These are phyloP conservation scores for Alternaria sp. DNA, from an alignment of 2,329 filamentous ascomycete genomes.

Conservation along the genomic window DNA sequence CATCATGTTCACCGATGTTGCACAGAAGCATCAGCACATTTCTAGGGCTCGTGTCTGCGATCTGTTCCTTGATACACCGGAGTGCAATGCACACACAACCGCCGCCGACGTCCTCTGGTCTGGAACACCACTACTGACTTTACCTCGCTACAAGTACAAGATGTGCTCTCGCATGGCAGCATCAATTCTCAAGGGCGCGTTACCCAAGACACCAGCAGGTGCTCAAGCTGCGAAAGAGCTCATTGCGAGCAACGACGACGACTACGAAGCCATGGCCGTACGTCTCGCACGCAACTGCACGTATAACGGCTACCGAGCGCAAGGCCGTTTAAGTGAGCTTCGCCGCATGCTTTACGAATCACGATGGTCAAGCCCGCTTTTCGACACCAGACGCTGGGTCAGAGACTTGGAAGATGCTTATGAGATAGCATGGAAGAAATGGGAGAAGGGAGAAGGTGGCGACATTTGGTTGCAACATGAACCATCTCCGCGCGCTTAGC, in stretches of 20 bases:
- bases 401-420: conserved; percentile 87
- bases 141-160: conserved; percentile 93
- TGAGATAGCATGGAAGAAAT: conserved; percentile 83
- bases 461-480: conserved; percentile 77
- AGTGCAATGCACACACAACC: conserved; percentile 98
- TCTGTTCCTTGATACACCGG: conserved; percentile 93
- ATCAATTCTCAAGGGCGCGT: conserved; percentile 86
- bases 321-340: conserved; percentile 77
- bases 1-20: conserved; percentile 94
- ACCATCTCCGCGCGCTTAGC: conserved; percentile 1
- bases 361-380: conserved; percentile 85
- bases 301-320: conserved; percentile 41
- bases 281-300: conserved; percentile 39
- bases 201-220: conserved; percentile 76
- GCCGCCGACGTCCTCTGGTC: conserved; percentile 97
- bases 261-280: conserved; percentile 74
- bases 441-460: conserved; percentile 85
- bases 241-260: conserved; percentile 76
- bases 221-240: conserved; percentile 72
- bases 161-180: conserved; percentile 99
- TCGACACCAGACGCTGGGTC: conserved; percentile 92
- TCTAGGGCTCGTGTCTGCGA: conserved; percentile 90
- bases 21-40: conserved; percentile 93
- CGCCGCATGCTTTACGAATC: conserved; percentile 81
- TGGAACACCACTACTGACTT: conserved; percentile 87